Evolutionary conservation across 1,284 basidiomycete genomes (phyloP), one percentile per base, ranked within the genome.

Genomic region (Cronartium quercuum): DNA sequence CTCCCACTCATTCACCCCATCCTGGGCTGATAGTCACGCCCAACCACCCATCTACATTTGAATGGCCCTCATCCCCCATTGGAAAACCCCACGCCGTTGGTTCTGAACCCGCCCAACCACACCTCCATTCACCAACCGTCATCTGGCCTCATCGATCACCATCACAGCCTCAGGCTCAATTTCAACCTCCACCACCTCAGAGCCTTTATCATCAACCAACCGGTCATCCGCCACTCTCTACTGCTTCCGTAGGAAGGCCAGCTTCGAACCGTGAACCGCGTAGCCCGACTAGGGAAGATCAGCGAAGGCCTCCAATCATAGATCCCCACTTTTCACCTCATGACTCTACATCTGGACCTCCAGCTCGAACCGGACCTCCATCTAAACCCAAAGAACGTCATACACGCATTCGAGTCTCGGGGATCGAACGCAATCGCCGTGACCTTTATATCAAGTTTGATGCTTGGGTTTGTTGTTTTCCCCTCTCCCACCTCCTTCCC

Each of bases 361-460:
- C 21, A 44, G 6, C n/a, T 66, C 42, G 42, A 21, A 44, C 13
- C 40, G 1, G 61, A 44, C 35, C 7, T 21, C 34, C 18, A 64
- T 9, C 83, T 34, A 87, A 84, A 76, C 89, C 86, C 77, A 90
- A 91, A 83, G 90, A 90, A 78, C 90, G 90, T 37, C 94, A 91
- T 82, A 85, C 96, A 77, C 86, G 91, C 78, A 90, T 94, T 62
- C 86, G 92, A 80, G 90, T 97, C 76, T 90, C 91, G 12, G 90
- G 89, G 15, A 83, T 97, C 79, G 94, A 97, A 83, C 87, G 94
- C 82, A 96, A 96, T 83, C 86, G 92, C 81, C 87, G 93, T 79
- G 94, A 97, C 80, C 89, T 94, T 70, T 87, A 96, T 79, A 85
- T 97, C 81, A 89, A 91, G 79, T 88, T 96, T 77, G 94, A 97